Conservation (phyloP, 345 rosid genomes). For the Eucalyptus albens region DNA sequence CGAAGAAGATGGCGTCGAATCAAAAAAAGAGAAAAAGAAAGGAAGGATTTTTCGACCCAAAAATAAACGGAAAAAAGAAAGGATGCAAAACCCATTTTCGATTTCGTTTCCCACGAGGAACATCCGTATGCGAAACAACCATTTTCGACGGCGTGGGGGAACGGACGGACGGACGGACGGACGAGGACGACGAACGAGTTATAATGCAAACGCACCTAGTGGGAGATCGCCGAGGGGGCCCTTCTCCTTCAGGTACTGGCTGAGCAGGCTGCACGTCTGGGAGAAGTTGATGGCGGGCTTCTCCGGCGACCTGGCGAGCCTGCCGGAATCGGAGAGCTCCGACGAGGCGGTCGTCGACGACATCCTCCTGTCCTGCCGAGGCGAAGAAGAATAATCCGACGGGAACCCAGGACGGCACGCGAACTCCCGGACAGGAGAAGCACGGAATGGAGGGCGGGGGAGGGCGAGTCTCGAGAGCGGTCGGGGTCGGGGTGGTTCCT, state of each 20-base stretch:
- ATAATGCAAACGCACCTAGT: constrained; percentile 15
- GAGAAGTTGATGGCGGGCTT: constrained; percentile 38
- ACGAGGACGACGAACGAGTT: neutral
- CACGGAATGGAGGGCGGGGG: neutral
- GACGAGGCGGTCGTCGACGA: constrained; percentile 4
- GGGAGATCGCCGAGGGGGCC: constrained; percentile 61
- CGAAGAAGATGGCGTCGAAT: neutral
- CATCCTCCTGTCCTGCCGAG: too few species aligned
- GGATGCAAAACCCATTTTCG: neutral
- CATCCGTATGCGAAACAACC: neutral
- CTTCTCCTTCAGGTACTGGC: constrained; percentile 71
- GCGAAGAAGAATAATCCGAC: too few species aligned
- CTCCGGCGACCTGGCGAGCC: constrained; percentile 5
- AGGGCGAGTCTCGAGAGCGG: neutral
- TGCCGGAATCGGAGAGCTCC: constrained; percentile 7
- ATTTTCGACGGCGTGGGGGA: neutral
- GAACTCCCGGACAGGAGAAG: neutral
- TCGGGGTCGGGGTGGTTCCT: neutral
- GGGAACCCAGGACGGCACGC: neutral
- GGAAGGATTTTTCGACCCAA: too few species aligned
- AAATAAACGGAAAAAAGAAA: too few species aligned
- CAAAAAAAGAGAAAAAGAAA: neutral
- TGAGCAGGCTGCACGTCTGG: constrained; percentile 49
- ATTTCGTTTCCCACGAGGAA: neutral
- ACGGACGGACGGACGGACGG: neutral